Evolutionary conservation across 495 filamentous ascomycete species (phyloP).

Genomic region (Xylaria telfairii): DNA sequence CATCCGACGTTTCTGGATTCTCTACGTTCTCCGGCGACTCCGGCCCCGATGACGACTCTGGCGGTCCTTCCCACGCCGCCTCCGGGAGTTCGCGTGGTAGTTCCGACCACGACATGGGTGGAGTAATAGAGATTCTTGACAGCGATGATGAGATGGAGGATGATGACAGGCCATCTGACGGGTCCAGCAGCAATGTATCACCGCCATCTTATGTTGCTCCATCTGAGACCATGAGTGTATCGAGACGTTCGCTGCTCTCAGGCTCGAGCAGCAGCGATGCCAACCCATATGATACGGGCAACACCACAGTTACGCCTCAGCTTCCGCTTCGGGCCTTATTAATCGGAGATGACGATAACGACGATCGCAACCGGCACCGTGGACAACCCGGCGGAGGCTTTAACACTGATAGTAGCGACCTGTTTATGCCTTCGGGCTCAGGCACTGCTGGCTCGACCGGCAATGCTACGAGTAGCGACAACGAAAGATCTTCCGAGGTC

Average conservation of each 20-base stretch:
- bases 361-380: not conserved
- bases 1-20: not conserved
- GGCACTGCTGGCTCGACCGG: not conserved
- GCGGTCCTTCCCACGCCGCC: not conserved
- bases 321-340: not conserved
- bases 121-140: slow-evolving; percentile 1
- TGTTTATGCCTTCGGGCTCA: slow-evolving; percentile 10
- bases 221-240: not conserved
- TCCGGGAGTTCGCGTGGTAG: slow-evolving; percentile 4
- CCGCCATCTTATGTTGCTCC: not conserved
- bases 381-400: not conserved
- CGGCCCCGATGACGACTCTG: slow-evolving; percentile 18
- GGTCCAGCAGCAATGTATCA: not conserved
- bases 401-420: not conserved
- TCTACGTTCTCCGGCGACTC: not conserved
- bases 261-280: not conserved
- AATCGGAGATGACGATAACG: slow-evolving; percentile 10
- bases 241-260: not conserved
- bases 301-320: slow-evolving; percentile 5
- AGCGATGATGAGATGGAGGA: slow-evolving; percentile 8
- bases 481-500: not conserved
- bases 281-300: not conserved
- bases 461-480: not conserved
- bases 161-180: not conserved
- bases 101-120: not conserved